Base-by-base conservation (phyloP, 164 flowering plant genomes). In the Umbellularia californica region DNA sequence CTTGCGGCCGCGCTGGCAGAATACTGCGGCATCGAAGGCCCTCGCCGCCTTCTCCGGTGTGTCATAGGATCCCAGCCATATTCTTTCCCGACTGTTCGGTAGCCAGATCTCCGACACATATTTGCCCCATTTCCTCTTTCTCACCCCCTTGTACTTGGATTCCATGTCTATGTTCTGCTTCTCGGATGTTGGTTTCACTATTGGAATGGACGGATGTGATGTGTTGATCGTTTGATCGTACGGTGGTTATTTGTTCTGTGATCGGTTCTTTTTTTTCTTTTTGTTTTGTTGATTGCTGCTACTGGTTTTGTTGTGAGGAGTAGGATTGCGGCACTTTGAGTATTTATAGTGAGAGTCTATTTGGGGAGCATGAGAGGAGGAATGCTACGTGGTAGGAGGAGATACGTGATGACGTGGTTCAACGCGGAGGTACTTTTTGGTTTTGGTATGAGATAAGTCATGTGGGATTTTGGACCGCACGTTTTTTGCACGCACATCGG, bases 21-120 rank as follows among this genome's bases (percentile, higher is more conserved):
- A 91, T 0, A 81, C 83, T 0, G 98, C 97, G 3, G 97, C 97
- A 80, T 94, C 98, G 79, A 90, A 94, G 1, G 98, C 97, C 17
- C 91, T 76, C 0, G 98, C 98, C 0, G 98, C 98, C 75, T 95
- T 92, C 75, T 87, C 97, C 7, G 95, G 81, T 0, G 92, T 69
- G 75, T 92, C 92, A 77, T 87, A 95, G 9, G 97, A 94, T 0
- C 98, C 98, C 24, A 94, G 69, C 97, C 98, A 94, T n/a, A 94
- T 91, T 6, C 98, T 70, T 23, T 91, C 91, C 58, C 98, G 77
- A 80, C 97, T 83, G 74, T 91, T 91, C 6, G 98, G 98, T 5
- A 94, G 85, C 20, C 98, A 79, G 52, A 92, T 88, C 70, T 94
- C 98, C 2, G 98, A 87, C 19, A 94, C 98, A 75, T 81, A 94